phyloP scores from a whole-genome alignment of 352 stramenopile species.

The Globisporangium paddicum region DNA sequence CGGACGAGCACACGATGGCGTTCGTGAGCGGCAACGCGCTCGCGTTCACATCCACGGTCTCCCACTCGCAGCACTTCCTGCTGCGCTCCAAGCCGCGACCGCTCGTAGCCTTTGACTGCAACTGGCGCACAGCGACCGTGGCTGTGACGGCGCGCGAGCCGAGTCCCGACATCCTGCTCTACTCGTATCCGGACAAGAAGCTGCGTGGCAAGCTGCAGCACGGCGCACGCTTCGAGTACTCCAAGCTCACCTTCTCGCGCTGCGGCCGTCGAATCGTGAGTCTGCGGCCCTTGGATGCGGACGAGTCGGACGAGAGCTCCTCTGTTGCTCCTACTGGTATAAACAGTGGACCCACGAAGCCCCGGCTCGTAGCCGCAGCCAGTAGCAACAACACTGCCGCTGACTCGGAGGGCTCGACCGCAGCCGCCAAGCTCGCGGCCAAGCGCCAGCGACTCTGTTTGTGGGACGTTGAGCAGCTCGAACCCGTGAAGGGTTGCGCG shows the following conservation, averaged over 20 bases:
- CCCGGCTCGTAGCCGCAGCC: neutral
- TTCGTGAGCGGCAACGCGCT: constrained; percentile 56
- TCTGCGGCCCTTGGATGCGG: constrained; percentile 25
- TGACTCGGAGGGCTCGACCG: neutral
- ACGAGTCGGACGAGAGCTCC: constrained; percentile 5
- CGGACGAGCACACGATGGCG: constrained; percentile 65
- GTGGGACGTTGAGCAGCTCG: constrained; percentile 53
- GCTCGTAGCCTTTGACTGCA: constrained; percentile 62
- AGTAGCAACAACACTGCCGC: neutral
- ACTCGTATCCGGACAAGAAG: constrained; percentile 79
- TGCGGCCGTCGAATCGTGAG: constrained; percentile 58
- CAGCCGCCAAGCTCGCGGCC: neutral
- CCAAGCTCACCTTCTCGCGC: constrained; percentile 57
- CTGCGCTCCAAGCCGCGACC: constrained; percentile 42
- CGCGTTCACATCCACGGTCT: constrained; percentile 63
- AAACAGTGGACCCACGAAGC: constrained; percentile 1
- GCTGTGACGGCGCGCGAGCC: constrained; percentile 51
- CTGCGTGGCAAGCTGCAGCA: constrained; percentile 41
- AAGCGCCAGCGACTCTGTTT: constrained; percentile 35
- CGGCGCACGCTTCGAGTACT: constrained; percentile 52
- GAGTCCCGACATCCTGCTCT: constrained; percentile 49
- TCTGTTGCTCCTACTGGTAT: too few species aligned
- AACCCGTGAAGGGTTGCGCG: constrained; percentile 45
- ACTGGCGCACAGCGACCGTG: constrained; percentile 49
- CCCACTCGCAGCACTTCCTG: constrained; percentile 61